Evolutionary conservation across 2,329 filamentous ascomycete genomes (phyloP).

Genomic region (Chrysoporthe puriensis): DNA sequence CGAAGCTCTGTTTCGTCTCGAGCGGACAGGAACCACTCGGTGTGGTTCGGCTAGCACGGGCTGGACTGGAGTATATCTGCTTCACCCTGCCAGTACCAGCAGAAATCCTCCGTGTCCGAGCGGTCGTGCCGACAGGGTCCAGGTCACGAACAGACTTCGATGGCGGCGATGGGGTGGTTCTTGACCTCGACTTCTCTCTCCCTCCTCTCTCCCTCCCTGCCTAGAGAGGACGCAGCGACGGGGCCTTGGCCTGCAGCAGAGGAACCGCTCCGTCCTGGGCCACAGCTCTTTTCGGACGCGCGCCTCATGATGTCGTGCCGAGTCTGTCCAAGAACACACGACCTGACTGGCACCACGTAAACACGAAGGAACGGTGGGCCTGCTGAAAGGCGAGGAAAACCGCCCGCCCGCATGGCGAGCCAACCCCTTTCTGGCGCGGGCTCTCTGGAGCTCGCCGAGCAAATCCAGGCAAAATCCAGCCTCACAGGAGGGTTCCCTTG

Average conservation of each 20-base stretch:
- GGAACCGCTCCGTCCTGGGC: neutral
- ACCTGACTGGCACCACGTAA: slow-evolving; percentile 4
- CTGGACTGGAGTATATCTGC: neutral
- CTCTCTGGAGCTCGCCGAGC: neutral
- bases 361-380: slow-evolving; percentile 6
- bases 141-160: neutral
- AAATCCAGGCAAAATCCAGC: neutral
- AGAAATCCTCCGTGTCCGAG: no score
- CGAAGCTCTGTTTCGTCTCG: slow-evolving; percentile 9
- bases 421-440: slow-evolving; percentile 2
- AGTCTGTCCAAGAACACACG: neutral
- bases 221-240: no score
- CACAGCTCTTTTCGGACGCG: neutral
- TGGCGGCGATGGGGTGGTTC: neutral
- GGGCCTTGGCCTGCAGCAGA: no score
- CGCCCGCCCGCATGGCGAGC: slow-evolving; percentile 9
- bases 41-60: neutral
- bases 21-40: neutral
- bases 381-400: slow-evolving; percentile 9
- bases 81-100: neutral
- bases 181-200: neutral
- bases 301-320: neutral
- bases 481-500: neutral
- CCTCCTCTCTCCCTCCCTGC: no score
- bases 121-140: neutral